phyloP scores from a whole-genome alignment of 2,329 filamentous ascomycete species.

The Chaetomium sp. region DNA sequence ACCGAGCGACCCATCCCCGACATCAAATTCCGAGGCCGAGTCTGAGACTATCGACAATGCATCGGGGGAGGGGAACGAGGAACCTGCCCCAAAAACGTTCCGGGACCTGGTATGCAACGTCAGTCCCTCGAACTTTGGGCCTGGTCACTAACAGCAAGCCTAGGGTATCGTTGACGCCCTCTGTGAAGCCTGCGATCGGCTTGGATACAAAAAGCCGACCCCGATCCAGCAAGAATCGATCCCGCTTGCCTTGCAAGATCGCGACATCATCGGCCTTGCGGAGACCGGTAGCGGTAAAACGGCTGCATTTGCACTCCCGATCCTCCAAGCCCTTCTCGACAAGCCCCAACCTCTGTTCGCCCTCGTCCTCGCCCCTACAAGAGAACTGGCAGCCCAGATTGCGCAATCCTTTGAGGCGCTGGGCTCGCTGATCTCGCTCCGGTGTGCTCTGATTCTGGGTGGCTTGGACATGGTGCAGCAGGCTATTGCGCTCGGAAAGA shows the following conservation, averaged over 20 bases:
- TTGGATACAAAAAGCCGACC: slow-evolving; percentile 84
- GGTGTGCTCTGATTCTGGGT: slow-evolving; percentile 83
- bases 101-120: slow-evolving; percentile 57
- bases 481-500: slow-evolving; percentile 88
- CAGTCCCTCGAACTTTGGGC: not conserved
- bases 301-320: slow-evolving; percentile 89
- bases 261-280: slow-evolving; percentile 89
- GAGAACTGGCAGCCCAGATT: slow-evolving; percentile 92
- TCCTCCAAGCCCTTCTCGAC: slow-evolving; percentile 86
- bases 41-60: slow-evolving; percentile 34
- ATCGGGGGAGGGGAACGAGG: slow-evolving; percentile 32
- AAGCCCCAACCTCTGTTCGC: slow-evolving; percentile 84
- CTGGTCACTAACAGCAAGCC: not conserved
- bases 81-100: slow-evolving; percentile 59
- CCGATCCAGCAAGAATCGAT: slow-evolving; percentile 67
- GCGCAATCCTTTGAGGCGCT: slow-evolving; percentile 84
- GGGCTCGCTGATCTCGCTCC: slow-evolving; percentile 83
- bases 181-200: slow-evolving; percentile 80
- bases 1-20: slow-evolving; percentile 21
- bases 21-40: slow-evolving; percentile 30
- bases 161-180: slow-evolving; percentile 82
- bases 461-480: slow-evolving; percentile 96
- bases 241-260: slow-evolving; percentile 67
- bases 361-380: slow-evolving; percentile 88
- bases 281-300: slow-evolving; percentile 97